A percentile compares a stretch with the other conserved stretches of the same genome.
phyloP scores from a whole-genome alignment of 371 early-diverging fungal genomes.

The Syncephalis fuscata region DNA sequence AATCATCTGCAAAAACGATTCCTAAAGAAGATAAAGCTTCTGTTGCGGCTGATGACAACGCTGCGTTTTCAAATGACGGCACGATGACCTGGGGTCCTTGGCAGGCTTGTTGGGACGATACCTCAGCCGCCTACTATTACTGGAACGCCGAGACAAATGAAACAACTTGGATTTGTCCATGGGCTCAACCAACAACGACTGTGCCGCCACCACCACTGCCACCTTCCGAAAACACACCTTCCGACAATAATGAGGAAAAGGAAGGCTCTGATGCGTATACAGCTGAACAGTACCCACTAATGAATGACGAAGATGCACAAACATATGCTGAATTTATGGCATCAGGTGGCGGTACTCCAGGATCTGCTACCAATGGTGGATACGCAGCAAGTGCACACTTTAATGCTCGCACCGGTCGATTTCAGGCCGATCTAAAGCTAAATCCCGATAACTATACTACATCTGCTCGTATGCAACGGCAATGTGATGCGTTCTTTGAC shows the following conservation, averaged over 20 bases:
- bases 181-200: background rate
- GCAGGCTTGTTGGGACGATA: constrained; percentile 33
- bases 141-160: constrained; percentile 41
- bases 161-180: constrained; percentile 23
- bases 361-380: background rate
- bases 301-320: background rate
- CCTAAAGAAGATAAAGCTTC: too few species aligned
- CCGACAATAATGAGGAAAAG: too few species aligned
- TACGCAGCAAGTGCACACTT: constrained; percentile 27
- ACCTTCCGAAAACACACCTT: too few species aligned
- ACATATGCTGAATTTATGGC: background rate
- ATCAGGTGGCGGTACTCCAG: background rate
- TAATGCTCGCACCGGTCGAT: constrained; percentile 27
- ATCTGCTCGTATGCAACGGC: constrained; percentile 8
- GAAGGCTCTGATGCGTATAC: too few species aligned
- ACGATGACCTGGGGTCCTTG: constrained; percentile 9
- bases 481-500: constrained; percentile 12
- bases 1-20: too few species aligned
- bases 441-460: constrained; percentile 8
- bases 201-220: background rate
- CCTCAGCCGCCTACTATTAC: constrained; percentile 31
- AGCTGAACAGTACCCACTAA: background rate
- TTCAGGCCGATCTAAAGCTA: constrained; percentile 14
- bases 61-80: too few species aligned
- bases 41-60: too few species aligned